Evolutionary conservation across 176 grass and related monocot genomes (phyloP), one percentile per base, ranked within the genome.

Genomic region (Saccharum spontaneum): DNA sequence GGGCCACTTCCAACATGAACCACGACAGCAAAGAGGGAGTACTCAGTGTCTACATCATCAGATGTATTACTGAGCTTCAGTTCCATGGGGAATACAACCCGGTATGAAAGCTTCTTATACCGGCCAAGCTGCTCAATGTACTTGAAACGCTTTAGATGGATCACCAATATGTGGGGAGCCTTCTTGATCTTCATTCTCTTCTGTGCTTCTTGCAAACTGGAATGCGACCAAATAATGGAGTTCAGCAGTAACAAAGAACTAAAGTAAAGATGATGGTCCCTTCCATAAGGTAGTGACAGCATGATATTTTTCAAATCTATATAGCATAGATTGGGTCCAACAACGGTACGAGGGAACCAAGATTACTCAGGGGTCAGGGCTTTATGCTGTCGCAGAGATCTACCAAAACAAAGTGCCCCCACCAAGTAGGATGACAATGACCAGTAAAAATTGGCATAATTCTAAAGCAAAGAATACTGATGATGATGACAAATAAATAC

Each of bases 171-270:
- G 28, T 92, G 81, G 72, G 96, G 96, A 61, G 93, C 89, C 88
- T 98, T 98, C 83, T 95, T 98, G 43, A 98, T 98, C 83, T 98
- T 98, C 96, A 98, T 94, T 82, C 96, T 90, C 86, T 98, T 95
- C 85, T 98, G 89, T 34, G 96, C 96, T 88, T 98, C 93, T 87
- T 98, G 96, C 86, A 98, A 87, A 85, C 96, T 95, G 88, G 36
- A 93, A 81, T n/a, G 34, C 45, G 36, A 82, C 5, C 44, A 86
- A 67, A 82, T 81, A 46, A 69, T 41, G 9, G 34, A 86, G 60
- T 79, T 86, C 45, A 83, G 83, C 28, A 46, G 7, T 66, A 41
- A 50, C 26, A 62, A 71, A 61, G 18, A 73, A 88, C 61, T 46
- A 41, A 67, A 79, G 72, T 78, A 8, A 86, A 78, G 38, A 37